Base-by-base conservation (phyloP, 257 asterid species). In the Perilla frutescens region DNA sequence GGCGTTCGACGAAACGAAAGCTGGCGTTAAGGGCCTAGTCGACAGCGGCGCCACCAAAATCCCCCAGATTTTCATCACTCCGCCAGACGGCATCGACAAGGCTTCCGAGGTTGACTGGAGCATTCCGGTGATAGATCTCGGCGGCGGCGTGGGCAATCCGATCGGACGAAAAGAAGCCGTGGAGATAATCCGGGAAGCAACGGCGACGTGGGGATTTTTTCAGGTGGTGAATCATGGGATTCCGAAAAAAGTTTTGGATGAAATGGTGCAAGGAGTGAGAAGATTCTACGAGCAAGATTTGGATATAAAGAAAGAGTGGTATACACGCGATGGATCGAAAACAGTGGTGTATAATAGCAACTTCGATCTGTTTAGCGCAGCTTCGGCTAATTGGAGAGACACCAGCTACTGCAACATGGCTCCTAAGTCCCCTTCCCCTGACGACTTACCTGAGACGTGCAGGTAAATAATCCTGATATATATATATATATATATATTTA, bases 21-120 rank as follows among this genome's bases (percentile, higher is more conserved):
- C 84, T 8, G 92, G 92, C 8, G 92, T 85, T 0, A 87, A 87
- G 63, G 90, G 90, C 13, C 80, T 87, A 4, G 75, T 83, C 3
- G 92, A 87, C 8, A 73, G 69, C 43, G 84, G 90, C 43, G 26
- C 71, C 34, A 66, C 81, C 36, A 13, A 58, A 9, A 76, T 87
- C 31, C 90, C 90, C 9, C 70, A 60, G 6, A 85, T 87, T 1
- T 87, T 85, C 81, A 2, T 66, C 36, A 71, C 80, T 0, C 86
- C 85, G 5, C 40, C 63, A 11, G 68, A 73, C 8, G 12, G 37
- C 40, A 10, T n/a, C 4, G 49, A 0, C 12, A 12, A 3, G 47
- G 64, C 43, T 6, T 13, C 65, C 31, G 68, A 55, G 6, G n/a
- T 1, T 2, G 65, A 72, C 7, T 32, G 55, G 59, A 20, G 31